Evolutionary conservation across 768 basidiomycete genomes (phyloP), one percentile per base, ranked within the genome.

Genomic region (Rhizopogon salebrosus): DNA sequence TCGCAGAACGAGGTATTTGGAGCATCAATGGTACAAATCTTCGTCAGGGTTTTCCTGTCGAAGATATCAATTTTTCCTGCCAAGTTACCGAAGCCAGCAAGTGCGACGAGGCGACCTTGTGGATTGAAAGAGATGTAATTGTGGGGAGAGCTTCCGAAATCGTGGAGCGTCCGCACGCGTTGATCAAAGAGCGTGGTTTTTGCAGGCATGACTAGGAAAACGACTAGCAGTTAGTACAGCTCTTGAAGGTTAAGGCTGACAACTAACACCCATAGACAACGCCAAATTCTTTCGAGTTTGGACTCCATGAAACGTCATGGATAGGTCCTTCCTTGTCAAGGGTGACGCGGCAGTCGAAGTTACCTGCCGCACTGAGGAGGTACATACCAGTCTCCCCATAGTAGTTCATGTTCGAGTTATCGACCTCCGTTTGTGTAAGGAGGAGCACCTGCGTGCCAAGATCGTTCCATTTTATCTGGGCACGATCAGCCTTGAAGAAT

Each of bases 321-420:
- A 99, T 92, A 0, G 94, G 94, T 1, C 97, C 97, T 56, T 98
- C 95, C 74, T 97, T 98, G 72, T 97, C 94, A 60, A 91, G 73
- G 1, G 78, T 73, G 24, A 98, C 89, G 26, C 92, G 79, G 64
- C 91, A 92, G 65, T 98, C 95, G 61, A 94, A 98, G 60, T 92
- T 90, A 14, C 95, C 95, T 8, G 92, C 87, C 16, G 93, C 84
- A 57, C 87, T 93, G 56, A 98, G 45, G 14, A 46, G 45, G 45
- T 46, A 46, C 63, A 99, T 74, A 49, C 92, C 91, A 2, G 95
- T 97, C 75, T 98, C 95, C 50, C 97, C 97, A 60, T 98, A 99
- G 69, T 99, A 99, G 62, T 87, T 94, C 80, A 91, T 97, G 70
- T 95, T 95, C 41, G 91, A 87, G 66, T 91, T 92, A 64, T 99